phyloP scores from a whole-genome alignment of 2,329 filamentous ascomycete species.

The Clarireedia monteithiana region DNA sequence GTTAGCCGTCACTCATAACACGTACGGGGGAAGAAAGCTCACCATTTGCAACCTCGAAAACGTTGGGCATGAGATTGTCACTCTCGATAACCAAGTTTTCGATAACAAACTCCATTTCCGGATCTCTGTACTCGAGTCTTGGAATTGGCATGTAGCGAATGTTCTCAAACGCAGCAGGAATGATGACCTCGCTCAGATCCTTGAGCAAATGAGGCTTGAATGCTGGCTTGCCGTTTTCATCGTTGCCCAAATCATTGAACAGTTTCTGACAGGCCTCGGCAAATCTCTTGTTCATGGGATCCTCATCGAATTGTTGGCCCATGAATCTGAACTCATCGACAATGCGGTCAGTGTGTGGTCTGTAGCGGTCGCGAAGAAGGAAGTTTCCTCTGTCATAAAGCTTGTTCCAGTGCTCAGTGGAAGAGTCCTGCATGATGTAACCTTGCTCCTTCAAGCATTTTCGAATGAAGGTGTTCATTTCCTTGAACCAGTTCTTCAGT shows the following conservation, averaged over 20 bases:
- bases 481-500: constrained; percentile 82
- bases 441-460: constrained; percentile 82
- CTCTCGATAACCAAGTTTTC: constrained; percentile 95
- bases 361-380: constrained; percentile 83
- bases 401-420: constrained; percentile 73
- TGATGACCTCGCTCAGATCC: constrained; percentile 78
- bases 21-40: neutral
- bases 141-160: constrained; percentile 87
- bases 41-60: constrained; percentile 73
- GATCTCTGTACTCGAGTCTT: constrained; percentile 85
- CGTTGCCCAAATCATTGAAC: constrained; percentile 84
- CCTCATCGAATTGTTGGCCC: constrained; percentile 79
- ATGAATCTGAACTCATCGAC: constrained; percentile 88
- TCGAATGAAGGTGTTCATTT: constrained; percentile 69
- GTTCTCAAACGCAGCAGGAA: constrained; percentile 76
- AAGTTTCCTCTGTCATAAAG: constrained; percentile 81
- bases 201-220: constrained; percentile 94
- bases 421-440: constrained; percentile 76
- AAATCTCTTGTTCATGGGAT: constrained; percentile 79
- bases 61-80: constrained; percentile 93
- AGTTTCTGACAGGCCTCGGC: constrained; percentile 69
- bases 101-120: constrained; percentile 75
- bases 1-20: constrained; percentile 1
- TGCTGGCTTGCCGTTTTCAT: constrained; percentile 70
- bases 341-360: constrained; percentile 74